Evolutionary conservation across 306 rosid species (phyloP), one percentile per base, ranked within the genome.

Genomic region (Cicer yamashitae): DNA sequence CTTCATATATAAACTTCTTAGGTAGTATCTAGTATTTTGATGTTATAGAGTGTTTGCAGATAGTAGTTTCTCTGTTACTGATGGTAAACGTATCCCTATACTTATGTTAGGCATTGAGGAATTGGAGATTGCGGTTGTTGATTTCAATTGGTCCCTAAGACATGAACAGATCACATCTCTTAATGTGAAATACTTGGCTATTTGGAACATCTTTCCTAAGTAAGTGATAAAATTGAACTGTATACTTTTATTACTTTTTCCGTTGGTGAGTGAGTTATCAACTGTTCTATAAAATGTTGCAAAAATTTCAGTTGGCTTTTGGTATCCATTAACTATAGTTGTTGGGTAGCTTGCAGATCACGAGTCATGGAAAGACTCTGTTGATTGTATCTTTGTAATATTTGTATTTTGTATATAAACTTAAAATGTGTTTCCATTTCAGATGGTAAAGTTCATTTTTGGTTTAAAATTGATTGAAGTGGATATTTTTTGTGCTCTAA

Each of bases 71-170:
- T 77, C 38, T 54, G 38, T 61, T 76, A 37, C 75, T 76, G 77
- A 79, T 79, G 53, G 5, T 83, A 76, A 59, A 45, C 61, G 70
- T 61, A 41, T 78, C 10, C 52, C 43, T 63, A 13, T 82, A 76
- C 79, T 57, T 81, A 8, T 74, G 52, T 56, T 78, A 94, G 98
- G 96, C 76, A 71, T 87, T 38, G 97, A 90, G 82, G 90, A 94
- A 75, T 74, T 94, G 85, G 84, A 87, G 87, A 80, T 94, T 75
- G 89, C 76, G 10, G 82, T 88, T 84, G 84, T 82, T 75, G 98
- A 88, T 74, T 69, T 86, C 70, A 64, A 82, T 75, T 94, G 97
- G 98, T 68, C 91, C 17, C 58, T 84, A 70, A 90, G 84, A 79
- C 92, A 87, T 43, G 75, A 79, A 81, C 78, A 69, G 56, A 94